Evolutionary conservation across 306 rosid genomes (phyloP).

Genomic region (Vicia villosa): DNA sequence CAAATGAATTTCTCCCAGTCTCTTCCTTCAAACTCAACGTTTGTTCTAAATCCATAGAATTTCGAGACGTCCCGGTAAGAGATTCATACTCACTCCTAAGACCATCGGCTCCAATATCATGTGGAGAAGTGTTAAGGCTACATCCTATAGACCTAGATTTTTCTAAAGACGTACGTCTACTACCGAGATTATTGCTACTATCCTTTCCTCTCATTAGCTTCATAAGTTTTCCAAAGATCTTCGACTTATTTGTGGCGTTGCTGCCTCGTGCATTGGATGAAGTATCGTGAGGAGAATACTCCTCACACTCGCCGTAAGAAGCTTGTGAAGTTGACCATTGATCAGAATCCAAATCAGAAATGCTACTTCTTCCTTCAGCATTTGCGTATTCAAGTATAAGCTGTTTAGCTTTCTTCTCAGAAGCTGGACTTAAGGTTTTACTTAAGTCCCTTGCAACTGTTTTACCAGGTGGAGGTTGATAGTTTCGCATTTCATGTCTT

Average conservation of each 20-base stretch:
- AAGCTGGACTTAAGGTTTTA: conserved; percentile 70
- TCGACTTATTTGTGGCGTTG: conserved; percentile 43
- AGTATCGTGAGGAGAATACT: conserved; percentile 46
- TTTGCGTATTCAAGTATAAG: conserved; percentile 85
- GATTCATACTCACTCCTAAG: conserved; percentile 39
- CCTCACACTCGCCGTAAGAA: conserved; percentile 63
- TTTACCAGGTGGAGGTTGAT: conserved; percentile 70
- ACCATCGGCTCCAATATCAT: conserved; percentile 40
- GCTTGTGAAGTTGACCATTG: conserved; percentile 75
- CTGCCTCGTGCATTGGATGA: conserved; percentile 47
- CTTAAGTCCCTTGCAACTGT: conserved; percentile 83
- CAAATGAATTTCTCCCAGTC: conserved; percentile 30
- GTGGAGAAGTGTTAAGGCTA: conserved; percentile 37
- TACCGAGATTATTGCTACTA: conserved; percentile 17
- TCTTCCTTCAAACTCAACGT: conserved; percentile 47
- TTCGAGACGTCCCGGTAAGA: conserved; percentile 38
- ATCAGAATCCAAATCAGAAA: conserved; percentile 66
- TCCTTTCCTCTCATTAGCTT: conserved; percentile 62
- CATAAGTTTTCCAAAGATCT: conserved; percentile 62
- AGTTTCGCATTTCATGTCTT: conserved; percentile 73
- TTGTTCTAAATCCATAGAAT: conserved; percentile 47
- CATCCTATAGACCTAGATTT: conserved; percentile 45
- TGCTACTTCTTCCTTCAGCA: conserved; percentile 45
- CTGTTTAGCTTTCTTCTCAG: conserved; percentile 83
- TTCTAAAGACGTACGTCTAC: conserved; percentile 40